phyloP scores from a whole-genome alignment of 805 yeast species.

The Suhomyces faveliae region DNA sequence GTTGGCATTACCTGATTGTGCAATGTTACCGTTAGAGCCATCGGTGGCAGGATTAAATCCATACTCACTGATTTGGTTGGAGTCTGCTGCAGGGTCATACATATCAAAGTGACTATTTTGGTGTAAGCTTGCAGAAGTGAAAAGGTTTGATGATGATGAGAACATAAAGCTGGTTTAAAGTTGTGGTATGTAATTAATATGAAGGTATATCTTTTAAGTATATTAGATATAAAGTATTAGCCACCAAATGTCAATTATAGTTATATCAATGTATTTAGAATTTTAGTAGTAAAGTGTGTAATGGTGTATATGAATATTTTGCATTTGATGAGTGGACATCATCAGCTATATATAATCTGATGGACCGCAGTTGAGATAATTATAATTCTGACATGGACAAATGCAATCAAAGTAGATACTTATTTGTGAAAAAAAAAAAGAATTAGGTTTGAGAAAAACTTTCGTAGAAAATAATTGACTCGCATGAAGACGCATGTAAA shows the following conservation, averaged over 20 bases:
- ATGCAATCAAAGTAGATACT: not conserved
- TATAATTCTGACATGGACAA: not conserved
- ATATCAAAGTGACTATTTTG: constrained; percentile 14
- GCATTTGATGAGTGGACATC: not conserved
- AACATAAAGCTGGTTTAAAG: constrained; percentile 9
- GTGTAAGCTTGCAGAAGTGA: constrained; percentile 2
- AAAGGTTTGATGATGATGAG: constrained; percentile 9
- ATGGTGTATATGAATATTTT: not conserved
- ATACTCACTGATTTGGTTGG: constrained; percentile 13
- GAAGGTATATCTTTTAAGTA: not conserved
- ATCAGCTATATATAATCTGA: not conserved
- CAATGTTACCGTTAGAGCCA: not conserved
- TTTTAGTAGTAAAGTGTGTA: not conserved
- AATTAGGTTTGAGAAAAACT: not conserved
- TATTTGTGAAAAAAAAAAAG: not conserved
- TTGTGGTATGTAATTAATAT: not conserved
- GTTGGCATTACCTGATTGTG: not conserved
- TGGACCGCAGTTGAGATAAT: not conserved
- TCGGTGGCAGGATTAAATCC: constrained; percentile 5
- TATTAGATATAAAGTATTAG: not conserved
- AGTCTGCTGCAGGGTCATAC: constrained; percentile 17
- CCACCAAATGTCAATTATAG: not conserved
- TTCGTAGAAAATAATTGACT: not conserved
- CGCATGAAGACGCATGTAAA: not conserved
- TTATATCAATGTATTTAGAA: not conserved